Base-by-base conservation (phyloP, 331 rosid genomes). In the Malus hybrid region DNA sequence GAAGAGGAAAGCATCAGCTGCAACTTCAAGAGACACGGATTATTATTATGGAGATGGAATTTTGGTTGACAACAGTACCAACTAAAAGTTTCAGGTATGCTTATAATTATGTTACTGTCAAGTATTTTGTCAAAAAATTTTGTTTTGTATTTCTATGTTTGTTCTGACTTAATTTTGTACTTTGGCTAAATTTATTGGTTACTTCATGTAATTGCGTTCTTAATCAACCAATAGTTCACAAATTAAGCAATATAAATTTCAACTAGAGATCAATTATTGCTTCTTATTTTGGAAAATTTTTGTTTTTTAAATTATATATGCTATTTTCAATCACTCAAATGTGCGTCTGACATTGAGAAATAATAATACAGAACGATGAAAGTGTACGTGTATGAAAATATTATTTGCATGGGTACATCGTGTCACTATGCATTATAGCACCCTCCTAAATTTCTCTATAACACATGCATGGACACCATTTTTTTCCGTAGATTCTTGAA, bases 71-170 rank as follows among this genome's bases (percentile, higher is more conserved):
- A 3, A 44, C 14, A 28, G 5, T 48, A 12, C 69, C 82, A 22
- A 73, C 79, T 6, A 69, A 68, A 73, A 69, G 36, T 19, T 77
- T 77, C 70, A 62, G 82, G 82, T 80, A 70, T 36, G 36, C 20
- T 16, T 6, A 60, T 20, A 10, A 64, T 61, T 56, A 4, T 18
- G 24, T n/a, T 20, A 4, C 1, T 1, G 62, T 56, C 24, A 1
- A 24, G 24, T 24, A 24, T 24, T 24, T 24, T 24, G 24, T 24
- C 24, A 24, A 24, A 24, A 24, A 24, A 24, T 1, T 1, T 24
- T 24, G 24, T 24, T 24, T 24, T 24, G 24, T 50, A 13, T 48
- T 48, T 48, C 55, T 48, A 48, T 48, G 8, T 15, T 50, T 5
- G 56, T 50, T 50, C 56, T 50, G 1, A 50, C 56, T 50, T 50